Percentiles rank a stretch among this genome's conserved stretches.
Evolutionary conservation across 805 yeast genomes (phyloP).

Genomic region (Phaffomyces thermotolerans): DNA sequence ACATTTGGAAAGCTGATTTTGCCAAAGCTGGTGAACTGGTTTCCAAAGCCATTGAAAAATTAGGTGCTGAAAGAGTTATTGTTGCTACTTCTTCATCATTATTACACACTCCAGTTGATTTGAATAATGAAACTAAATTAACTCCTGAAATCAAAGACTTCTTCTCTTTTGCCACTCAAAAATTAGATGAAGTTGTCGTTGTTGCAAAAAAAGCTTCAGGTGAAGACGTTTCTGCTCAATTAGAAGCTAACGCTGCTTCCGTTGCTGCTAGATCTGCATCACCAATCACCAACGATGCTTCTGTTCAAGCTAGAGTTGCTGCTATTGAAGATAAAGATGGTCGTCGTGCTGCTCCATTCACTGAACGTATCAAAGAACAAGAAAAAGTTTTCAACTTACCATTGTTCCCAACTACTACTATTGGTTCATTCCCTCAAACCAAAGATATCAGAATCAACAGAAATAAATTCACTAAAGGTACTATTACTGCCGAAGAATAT

Average conservation of each 20-base stretch:
- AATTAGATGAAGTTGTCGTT: slow-evolving; percentile 83
- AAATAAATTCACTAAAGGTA: slow-evolving; percentile 97
- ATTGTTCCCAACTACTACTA: slow-evolving; percentile 98
- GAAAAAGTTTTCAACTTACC: slow-evolving; percentile 86
- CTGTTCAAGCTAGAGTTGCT: slow-evolving; percentile 82
- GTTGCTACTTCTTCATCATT: slow-evolving; percentile 95
- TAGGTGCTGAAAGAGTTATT: slow-evolving; percentile 80
- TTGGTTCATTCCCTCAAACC: slow-evolving; percentile 99
- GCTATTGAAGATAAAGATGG: slow-evolving; percentile 68
- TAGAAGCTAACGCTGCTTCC: slow-evolving; percentile 82
- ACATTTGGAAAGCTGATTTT: slow-evolving; percentile 98
- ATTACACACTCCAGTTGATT: slow-evolving; percentile 97
- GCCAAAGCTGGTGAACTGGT: slow-evolving; percentile 78
- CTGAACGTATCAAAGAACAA: slow-evolving; percentile 82
- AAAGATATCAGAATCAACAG: slow-evolving; percentile 98
- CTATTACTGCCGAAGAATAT: slow-evolving; percentile 89
- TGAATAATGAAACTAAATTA: slow-evolving; percentile 85
- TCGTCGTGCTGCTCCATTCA: slow-evolving; percentile 82
- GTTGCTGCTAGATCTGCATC: slow-evolving; percentile 82
- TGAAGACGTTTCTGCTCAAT: slow-evolving; percentile 65
- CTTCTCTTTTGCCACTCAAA: slow-evolving; percentile 98
- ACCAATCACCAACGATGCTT: slow-evolving; percentile 82
- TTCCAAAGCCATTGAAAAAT: slow-evolving; percentile 71
- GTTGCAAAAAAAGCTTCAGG: slow-evolving; percentile 85
- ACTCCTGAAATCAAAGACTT: slow-evolving; percentile 89